Evolutionary conservation across 2,329 filamentous ascomycete species (phyloP), one percentile per base, ranked within the genome.

Genomic region (Penicillium sp.): DNA sequence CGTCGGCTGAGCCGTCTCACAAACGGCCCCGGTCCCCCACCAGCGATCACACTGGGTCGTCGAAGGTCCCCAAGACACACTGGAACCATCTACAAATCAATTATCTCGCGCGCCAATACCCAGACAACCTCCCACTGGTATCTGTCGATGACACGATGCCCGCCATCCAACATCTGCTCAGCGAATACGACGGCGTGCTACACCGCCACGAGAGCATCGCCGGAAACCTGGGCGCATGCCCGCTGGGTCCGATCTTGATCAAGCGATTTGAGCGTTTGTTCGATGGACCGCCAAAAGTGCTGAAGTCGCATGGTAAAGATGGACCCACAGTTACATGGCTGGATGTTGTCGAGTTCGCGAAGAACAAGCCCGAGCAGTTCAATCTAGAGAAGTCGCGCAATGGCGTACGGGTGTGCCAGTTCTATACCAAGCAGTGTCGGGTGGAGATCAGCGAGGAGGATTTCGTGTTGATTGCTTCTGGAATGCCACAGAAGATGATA

Each of bases 401-500:
- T 57, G 86, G 87, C 16, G 74, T 80, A 45, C 80, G 86, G 39
- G 83, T 86, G 45, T 95, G 89, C 64, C 87, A 89, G 55, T 93
- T 95, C 68, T 83, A 84, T 63, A 84, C 89, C 56, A 90, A 90
- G 64, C 87, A 90, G 53, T 80, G 85, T 57, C 81, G 87, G 40
- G 86, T 95, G 8, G 88, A 95, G 72, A 92, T 95, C 53, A 84
- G 83, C 14, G 89, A 95, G 67, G 89, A 95, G 66, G 89, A 95
- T 65, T 95, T 86, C 77, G 80, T 90, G 35, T 75, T 95, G 57
- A 91, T 95, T 57, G 83, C 84, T 46, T 91, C 87, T 33, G 89
- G 89, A 25, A 87, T 88, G 57, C 81, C 91, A 10, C 88, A 95
- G 68, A 85, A 89, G 64, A 81, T 90, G 70, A 89, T 90, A 14